Base-by-base conservation (phyloP, 2,329 filamentous ascomycete genomes). In the Canariomyces notabilis region DNA sequence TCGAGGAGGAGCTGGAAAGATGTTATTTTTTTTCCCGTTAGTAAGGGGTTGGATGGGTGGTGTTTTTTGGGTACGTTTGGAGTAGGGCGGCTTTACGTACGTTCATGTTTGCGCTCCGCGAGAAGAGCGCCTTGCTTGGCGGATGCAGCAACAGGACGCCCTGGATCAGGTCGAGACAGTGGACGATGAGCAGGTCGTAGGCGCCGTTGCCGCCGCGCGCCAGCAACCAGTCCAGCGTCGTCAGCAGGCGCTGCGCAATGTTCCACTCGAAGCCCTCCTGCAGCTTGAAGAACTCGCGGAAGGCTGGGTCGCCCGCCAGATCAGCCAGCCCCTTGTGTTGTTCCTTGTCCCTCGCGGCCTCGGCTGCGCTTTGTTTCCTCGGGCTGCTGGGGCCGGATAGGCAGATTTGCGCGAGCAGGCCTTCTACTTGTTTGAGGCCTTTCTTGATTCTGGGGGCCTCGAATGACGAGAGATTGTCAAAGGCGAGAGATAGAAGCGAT, bases 251-350 rank as follows among this genome's bases (percentile, higher is more conserved):
- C 68, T 89, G 82, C 12, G 89, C 85, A 45, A 97, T 88, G 70
- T 98, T 98, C 87, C 89, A 97, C 70, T 97, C 89, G 63, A 98
- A 98, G 2, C 90, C 88, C 62, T 97, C 90, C 66, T 98, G 93
- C 55, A 97, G 67, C 65, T 95, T 89, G 73, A 95, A 96, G 72
- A 97, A 97, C 67, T 96, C 89, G 56, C 88, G 76, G 64, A 96
- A 97, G 16, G 90, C 91, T 16, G 87, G 88, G 66, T 97, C 93
- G 53, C 83, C 79, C 41, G 79, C 77, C 52, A 96, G 70, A 47
- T 89, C 83, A 18, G 72, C 71, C 40, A 95, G 75, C 12, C 75
- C 74, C 67, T 87, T 89, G 42, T 48, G 54, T 34, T 52, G 44
- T 3, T 38, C 40, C 26, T 14, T 15, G 23, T 23, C 11, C 18